A percentile compares a stretch with the other conserved stretches of the same genome.
These are phyloP conservation scores for Fusarium euwallaceae DNA, from an alignment of 2,329 filamentous ascomycete genomes.

Conservation along the genomic window DNA sequence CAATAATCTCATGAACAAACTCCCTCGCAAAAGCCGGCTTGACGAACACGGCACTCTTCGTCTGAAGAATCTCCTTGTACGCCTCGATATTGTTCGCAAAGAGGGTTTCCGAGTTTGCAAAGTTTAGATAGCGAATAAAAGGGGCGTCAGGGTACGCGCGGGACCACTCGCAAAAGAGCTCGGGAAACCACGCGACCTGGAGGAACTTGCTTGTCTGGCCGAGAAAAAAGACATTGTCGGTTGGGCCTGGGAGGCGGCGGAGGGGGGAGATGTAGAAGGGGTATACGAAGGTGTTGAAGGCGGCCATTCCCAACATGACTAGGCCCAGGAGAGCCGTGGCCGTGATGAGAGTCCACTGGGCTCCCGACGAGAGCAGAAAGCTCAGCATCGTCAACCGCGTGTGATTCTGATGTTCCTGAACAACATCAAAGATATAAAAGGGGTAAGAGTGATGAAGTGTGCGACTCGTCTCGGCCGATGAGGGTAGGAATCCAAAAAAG, in stretches of 20 bases:
- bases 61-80: slow-evolving; percentile 46
- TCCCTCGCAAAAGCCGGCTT: slow-evolving; percentile 45
- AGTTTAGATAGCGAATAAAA: slow-evolving; percentile 47
- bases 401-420: slow-evolving; percentile 6
- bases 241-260: slow-evolving; percentile 60
- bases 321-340: neutral
- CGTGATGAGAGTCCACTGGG: slow-evolving; percentile 2
- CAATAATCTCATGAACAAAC: slow-evolving; percentile 45
- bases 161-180: slow-evolving; percentile 49
- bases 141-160: slow-evolving; percentile 44
- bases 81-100: slow-evolving; percentile 45
- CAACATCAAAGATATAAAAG: neutral
- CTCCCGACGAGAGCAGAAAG: neutral
- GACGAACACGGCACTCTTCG: slow-evolving; percentile 44
- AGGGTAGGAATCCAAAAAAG: neutral
- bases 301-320: neutral
- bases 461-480: neutral
- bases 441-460: neutral
- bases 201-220: slow-evolving; percentile 55
- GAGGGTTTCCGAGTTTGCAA: slow-evolving; percentile 45
- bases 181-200: slow-evolving; percentile 45
- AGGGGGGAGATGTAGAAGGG: slow-evolving; percentile 59
- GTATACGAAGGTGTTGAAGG: slow-evolving; percentile 54
- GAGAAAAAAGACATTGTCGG: slow-evolving; percentile 54
- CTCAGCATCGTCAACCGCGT: slow-evolving; percentile 3